Base-by-base conservation (phyloP, 371 early-diverging fungal species). In the Rhizopus delemar region DNA sequence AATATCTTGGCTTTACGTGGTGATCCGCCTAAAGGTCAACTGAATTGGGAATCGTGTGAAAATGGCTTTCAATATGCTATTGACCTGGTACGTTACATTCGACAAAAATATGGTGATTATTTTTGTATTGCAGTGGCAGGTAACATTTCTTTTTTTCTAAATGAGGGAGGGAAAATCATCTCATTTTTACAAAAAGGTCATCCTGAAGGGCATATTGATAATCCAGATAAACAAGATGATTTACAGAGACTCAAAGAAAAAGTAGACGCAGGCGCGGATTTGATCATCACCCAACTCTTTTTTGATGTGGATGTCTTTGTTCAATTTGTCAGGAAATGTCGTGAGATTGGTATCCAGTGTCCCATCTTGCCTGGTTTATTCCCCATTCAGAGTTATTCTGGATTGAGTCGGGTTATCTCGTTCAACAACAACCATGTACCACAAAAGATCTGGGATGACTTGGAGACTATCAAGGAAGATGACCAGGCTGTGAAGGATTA, bases 1-100 rank as follows among this genome's bases (percentile, higher is more conserved):
- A 97, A 97, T 75, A 95, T 97, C 57, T 85, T 97, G 35, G 97
- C 97, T 3, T 83, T 97, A 39, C 90, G 97, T 52, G 97, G 97
- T 35, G 97, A 97, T 73, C 93, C 95, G 29, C 96, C 97, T 6
- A 87, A 91, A 56, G 93, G 93, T 41, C 89, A 90, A 60, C 66
- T 73, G 38, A 84, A 86, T 58, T 94, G 89, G 94, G 85, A 83
- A 22, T 78, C 83, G 11, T 82, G 84, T 59, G 93, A 92, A 61
- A 88, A 85, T 57, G 96, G 94, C 8, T 93, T 97, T 72, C 70
- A 81, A 49, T 82, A 94, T 69, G 93, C 94, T 13, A 61, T 78
- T 6, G 96, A 97, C 70, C 80, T 97, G 51, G 95, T 97, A 43
- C 77, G 78, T 32, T 94, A 95, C 77, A 96, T 97, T 60, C 84